These are phyloP conservation scores for Jatropha curcas DNA, from an alignment of 345 rosid species.

Conservation along the genomic window DNA sequence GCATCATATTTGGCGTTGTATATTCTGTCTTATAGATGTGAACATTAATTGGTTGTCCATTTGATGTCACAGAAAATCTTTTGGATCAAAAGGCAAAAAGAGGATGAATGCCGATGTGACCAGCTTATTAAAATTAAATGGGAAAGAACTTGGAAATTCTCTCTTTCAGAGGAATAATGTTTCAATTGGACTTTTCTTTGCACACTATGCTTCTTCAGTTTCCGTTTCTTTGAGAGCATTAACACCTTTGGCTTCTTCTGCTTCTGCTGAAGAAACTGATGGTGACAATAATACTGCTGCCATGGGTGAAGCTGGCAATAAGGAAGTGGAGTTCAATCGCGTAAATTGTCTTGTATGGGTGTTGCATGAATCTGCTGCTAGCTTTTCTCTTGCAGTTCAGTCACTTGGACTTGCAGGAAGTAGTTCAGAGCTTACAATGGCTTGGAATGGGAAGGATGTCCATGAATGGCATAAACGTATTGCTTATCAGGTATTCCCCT, in stretches of 20 bases:
- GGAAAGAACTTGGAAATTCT: slow-evolving; percentile 25
- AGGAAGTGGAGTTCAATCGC: slow-evolving; percentile 41
- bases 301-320: slow-evolving; percentile 20
- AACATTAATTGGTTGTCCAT: slow-evolving; percentile 7
- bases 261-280: slow-evolving; percentile 25
- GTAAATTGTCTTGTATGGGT: slow-evolving; percentile 61
- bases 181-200: slow-evolving; percentile 22
- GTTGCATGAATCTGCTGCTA: slow-evolving; percentile 59
- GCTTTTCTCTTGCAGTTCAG: slow-evolving; percentile 53
- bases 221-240: slow-evolving; percentile 29
- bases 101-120: slow-evolving; percentile 20
- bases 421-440: slow-evolving; percentile 53
- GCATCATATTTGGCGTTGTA: not conserved
- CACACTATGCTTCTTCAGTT: slow-evolving; percentile 20
- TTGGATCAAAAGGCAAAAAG: slow-evolving; percentile 30
- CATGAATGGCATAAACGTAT: slow-evolving; percentile 61
- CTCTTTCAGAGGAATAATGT: slow-evolving; percentile 17
- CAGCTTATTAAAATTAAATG: slow-evolving; percentile 26
- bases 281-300: slow-evolving; percentile 29
- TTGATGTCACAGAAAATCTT: slow-evolving; percentile 36
- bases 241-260: slow-evolving; percentile 32
- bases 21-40: not conserved
- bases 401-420: slow-evolving; percentile 52
- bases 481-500: slow-evolving; percentile 45
- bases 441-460: slow-evolving; percentile 74